phyloP scores from a whole-genome alignment of 1,284 basidiomycete species.

The Veloboletus limbatus region DNA sequence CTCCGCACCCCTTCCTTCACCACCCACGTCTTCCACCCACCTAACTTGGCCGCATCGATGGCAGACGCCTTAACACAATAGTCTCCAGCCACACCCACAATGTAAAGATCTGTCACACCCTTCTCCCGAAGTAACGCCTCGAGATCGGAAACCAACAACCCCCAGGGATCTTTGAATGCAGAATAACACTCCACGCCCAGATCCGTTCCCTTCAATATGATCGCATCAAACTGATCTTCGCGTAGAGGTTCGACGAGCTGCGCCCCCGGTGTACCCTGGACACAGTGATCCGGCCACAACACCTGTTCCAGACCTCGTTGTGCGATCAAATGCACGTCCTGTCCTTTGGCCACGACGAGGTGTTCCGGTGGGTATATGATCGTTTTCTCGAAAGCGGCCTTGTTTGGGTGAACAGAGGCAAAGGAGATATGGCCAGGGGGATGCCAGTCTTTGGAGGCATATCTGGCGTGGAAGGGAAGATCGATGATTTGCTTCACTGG shows the following conservation, averaged over 20 bases:
- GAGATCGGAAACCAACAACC: conserved; percentile 37
- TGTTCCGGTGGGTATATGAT: conserved; percentile 42
- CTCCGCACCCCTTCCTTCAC: conserved; percentile 45
- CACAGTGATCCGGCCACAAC: conserved; percentile 53
- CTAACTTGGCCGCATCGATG: conserved; percentile 39
- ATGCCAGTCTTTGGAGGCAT: conserved; percentile 51
- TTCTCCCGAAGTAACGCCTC: conserved; percentile 34
- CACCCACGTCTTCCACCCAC: conserved; percentile 45
- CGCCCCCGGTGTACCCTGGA: conserved; percentile 42
- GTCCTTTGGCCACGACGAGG: conserved; percentile 23
- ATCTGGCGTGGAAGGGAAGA: conserved; percentile 41
- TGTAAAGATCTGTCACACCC: conserved; percentile 45
- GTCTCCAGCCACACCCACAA: conserved; percentile 51
- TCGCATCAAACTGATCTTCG: conserved; percentile 35
- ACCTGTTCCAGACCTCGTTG: conserved; percentile 40
- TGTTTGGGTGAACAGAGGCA: conserved; percentile 41
- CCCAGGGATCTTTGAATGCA: conserved; percentile 51
- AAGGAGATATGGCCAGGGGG: conserved; percentile 50
- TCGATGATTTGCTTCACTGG: conserved; percentile 41
- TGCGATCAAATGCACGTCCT: conserved; percentile 15
- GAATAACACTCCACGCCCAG: conserved; percentile 50
- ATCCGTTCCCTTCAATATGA: conserved; percentile 47
- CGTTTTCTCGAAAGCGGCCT: conserved; percentile 32
- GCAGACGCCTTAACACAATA: conserved; percentile 53
- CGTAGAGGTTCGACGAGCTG: conserved; percentile 43